These are phyloP conservation scores for Leccinum olivaceopallidum DNA, from an alignment of 768 basidiomycete species.

Conservation along the genomic window DNA sequence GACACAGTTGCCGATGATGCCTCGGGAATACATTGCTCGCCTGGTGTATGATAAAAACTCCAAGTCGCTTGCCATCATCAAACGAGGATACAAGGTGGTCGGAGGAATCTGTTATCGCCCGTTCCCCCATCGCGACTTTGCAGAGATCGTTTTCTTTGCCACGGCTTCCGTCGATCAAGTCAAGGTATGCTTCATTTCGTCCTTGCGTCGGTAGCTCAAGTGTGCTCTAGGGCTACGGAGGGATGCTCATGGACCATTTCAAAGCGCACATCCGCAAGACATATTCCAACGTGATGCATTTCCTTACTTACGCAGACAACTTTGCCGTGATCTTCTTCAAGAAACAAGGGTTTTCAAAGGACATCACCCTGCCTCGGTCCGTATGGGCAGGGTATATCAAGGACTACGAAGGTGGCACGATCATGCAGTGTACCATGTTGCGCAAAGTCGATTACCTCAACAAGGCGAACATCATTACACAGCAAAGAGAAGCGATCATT, in stretches of 20 bases:
- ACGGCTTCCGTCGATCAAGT: slow-evolving; percentile 96
- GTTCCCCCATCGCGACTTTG: slow-evolving; percentile 92
- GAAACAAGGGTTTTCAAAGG: slow-evolving; percentile 98
- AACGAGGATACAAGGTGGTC: slow-evolving; percentile 92
- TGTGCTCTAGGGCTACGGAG: slow-evolving; percentile 84
- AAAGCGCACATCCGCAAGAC: slow-evolving; percentile 86
- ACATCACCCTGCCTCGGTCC: slow-evolving; percentile 87
- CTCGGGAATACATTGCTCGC: slow-evolving; percentile 95
- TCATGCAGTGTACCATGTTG: slow-evolving; percentile 99
- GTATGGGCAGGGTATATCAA: slow-evolving; percentile 99
- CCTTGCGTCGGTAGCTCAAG: slow-evolving; percentile 1
- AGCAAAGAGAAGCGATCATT: slow-evolving; percentile 88
- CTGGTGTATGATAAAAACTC: slow-evolving; percentile 93
- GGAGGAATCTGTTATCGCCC: slow-evolving; percentile 98
- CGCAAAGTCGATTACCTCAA: slow-evolving; percentile 87
- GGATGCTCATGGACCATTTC: slow-evolving; percentile 98
- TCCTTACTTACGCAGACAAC: slow-evolving; percentile 98
- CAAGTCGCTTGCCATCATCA: slow-evolving; percentile 91
- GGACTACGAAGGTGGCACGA: slow-evolving; percentile 98
- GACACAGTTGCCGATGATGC: slow-evolving; percentile 98
- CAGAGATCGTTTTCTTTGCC: slow-evolving; percentile 98
- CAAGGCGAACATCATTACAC: slow-evolving; percentile 69
- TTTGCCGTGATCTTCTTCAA: slow-evolving; percentile 99
- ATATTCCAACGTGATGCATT: slow-evolving; percentile 89
- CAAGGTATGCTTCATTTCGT: slow-evolving; percentile 58